phyloP scores from a whole-genome alignment of 2,329 filamentous ascomycete genomes.

The Fusarium transvaalense region DNA sequence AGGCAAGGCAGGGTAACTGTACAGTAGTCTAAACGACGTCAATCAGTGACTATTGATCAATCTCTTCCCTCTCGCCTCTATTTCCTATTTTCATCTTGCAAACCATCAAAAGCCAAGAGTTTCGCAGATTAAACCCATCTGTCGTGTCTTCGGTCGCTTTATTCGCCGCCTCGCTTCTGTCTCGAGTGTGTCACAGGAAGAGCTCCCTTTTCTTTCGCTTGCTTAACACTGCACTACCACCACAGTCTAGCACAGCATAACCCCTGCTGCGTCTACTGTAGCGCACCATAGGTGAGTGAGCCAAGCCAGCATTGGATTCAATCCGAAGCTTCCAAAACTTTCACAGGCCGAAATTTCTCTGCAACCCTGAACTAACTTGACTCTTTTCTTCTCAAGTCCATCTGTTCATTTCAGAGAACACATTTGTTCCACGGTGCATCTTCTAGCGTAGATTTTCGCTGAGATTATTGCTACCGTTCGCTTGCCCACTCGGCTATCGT shows the following conservation, averaged over 20 bases:
- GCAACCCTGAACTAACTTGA: conserved; percentile 31
- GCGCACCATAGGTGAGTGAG: conserved; percentile 26
- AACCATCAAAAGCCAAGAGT: conserved; percentile 32
- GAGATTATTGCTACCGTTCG: conserved; percentile 19
- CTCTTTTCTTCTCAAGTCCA: conserved; percentile 23
- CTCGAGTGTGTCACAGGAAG: conserved; percentile 45
- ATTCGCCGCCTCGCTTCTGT: conserved; percentile 41
- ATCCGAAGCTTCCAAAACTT: conserved; percentile 29
- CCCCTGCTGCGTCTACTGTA: conserved; percentile 29
- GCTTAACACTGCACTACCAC: conserved; percentile 12
- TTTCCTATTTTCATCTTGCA: conserved; percentile 4
- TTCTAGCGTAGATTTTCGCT: conserved; percentile 15
- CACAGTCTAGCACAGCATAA: conserved; percentile 19
- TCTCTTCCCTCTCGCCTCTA: conserved; percentile 17
- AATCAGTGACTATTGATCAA: conserved; percentile 12
- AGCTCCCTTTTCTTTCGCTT: conserved; percentile 30
- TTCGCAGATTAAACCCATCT: conserved; percentile 6
- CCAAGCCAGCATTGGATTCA: conserved; percentile 19
- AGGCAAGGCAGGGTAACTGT: conserved; percentile 28
- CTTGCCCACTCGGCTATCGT: conserved; percentile 29
- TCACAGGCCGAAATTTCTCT: conserved; percentile 31
- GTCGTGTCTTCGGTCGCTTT: conserved; percentile 1
- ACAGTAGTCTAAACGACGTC: conserved; percentile 38
- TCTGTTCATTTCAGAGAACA: conserved; percentile 28
- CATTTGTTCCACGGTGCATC: conserved; percentile 11